Percentiles rank a stretch among this genome's conserved stretches.
phyloP scores from a whole-genome alignment of 1,284 basidiomycete genomes.

The Pseudozyma thailandica region DNA sequence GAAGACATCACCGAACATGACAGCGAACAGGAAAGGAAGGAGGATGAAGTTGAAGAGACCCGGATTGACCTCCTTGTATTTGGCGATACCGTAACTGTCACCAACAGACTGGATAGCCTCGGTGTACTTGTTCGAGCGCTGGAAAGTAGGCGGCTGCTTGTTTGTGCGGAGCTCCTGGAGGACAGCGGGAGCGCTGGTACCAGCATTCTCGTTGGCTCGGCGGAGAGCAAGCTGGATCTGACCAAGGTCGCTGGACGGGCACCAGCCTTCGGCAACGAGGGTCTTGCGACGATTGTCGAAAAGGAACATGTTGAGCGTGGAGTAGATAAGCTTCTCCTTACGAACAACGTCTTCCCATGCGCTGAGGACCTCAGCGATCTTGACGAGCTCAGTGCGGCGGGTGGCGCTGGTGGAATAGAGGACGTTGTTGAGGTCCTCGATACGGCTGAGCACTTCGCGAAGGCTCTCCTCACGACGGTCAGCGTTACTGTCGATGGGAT shows the following conservation, averaged over 20 bases:
- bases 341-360: conserved; percentile 93
- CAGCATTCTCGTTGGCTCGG: conserved; percentile 94
- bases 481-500: conserved; percentile 92
- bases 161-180: conserved; percentile 88
- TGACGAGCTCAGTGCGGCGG: conserved; percentile 84
- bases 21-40: conserved; percentile 98
- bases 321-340: conserved; percentile 91
- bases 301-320: conserved; percentile 74
- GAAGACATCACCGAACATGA: conserved; percentile 99
- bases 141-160: conserved; percentile 94
- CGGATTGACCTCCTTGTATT: conserved; percentile 97
- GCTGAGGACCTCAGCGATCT: conserved; percentile 84
- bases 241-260: conserved; percentile 88
- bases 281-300: conserved; percentile 94
- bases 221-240: conserved; percentile 87
- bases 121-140: conserved; percentile 95
- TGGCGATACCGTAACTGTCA: conserved; percentile 94
- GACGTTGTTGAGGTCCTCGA: conserved; percentile 92
- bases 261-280: conserved; percentile 97
- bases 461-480: conserved; percentile 91
- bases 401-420: conserved; percentile 74
- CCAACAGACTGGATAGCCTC: conserved; percentile 98
- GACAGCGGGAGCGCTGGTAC: conserved; percentile 90
- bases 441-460: conserved; percentile 84
- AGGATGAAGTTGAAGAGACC: conserved; percentile 93